A percentile compares a stretch with the other conserved stretches of the same genome.
phyloP scores from a whole-genome alignment of 139 green algal species.

The Monoraphidium neglectum region DNA sequence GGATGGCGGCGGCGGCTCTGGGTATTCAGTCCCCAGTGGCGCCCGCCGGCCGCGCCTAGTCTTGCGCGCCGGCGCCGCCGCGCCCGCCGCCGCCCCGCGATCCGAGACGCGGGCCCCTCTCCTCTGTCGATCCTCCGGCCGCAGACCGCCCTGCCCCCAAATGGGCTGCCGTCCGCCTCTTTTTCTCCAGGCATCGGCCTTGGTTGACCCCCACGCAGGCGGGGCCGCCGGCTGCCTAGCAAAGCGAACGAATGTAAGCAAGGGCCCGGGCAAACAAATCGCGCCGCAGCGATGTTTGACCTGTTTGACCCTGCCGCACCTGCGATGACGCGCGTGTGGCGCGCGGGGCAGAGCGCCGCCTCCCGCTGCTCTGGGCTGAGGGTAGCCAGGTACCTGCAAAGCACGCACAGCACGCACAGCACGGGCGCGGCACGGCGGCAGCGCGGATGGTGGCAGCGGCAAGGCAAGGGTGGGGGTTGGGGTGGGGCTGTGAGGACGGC shows the following conservation, averaged over 20 bases:
- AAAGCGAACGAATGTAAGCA: not conserved
- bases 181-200: not conserved
- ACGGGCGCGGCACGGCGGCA: too few species aligned
- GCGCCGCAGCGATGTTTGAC: not conserved
- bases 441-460: too few species aligned
- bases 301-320: not conserved
- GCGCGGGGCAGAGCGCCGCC: not conserved
- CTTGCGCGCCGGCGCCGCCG: too few species aligned
- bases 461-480: too few species aligned
- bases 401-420: too few species aligned
- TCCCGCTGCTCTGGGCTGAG: constrained; percentile 16
- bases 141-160: too few species aligned
- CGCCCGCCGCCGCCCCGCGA: too few species aligned
- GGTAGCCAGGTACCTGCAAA: constrained; percentile 6
- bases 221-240: not conserved
- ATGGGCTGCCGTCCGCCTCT: too few species aligned
- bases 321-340: constrained; percentile 23
- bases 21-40: not conserved
- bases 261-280: not conserved
- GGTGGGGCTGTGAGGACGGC: too few species aligned
- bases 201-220: not conserved
- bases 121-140: too few species aligned
- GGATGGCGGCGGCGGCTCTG: not conserved
- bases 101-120: too few species aligned
- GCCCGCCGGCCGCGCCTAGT: too few species aligned